Base-by-base conservation (phyloP, 441 rosid species). In the Mallotus japonicus region DNA sequence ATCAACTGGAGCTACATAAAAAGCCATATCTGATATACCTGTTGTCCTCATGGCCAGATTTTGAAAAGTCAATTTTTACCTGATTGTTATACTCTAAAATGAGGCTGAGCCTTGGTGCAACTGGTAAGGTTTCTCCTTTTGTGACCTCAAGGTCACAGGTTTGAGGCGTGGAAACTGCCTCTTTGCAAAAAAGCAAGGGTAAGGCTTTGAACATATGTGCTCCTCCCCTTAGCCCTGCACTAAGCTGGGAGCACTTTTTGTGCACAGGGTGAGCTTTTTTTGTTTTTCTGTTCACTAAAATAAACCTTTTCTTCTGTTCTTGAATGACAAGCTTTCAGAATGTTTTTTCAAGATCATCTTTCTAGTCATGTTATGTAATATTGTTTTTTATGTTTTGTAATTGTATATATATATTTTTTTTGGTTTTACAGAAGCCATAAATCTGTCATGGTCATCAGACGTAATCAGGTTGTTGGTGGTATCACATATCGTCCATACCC, bases 401-500 rank as follows among this genome's bases (percentile, higher is more conserved):
- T 8, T 46, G 77, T 24, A n/a, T n/a, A n/a, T 24, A 46, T 16
- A 64, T 79, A 67, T 68, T 74, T 40, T 64, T 15, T 65, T 73
- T 75, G 64, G 65, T 67, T 79, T 46, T 75, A 34, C 87, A 96
- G 99, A 88, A 96, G 81, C 79, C 99, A 96, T 76, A 96, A 92
- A 78, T 96, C 98, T 16, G 92, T 96, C 67, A 96, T 96, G 99
- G 96, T 96, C 78, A 90, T 93, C 76, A 86, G 99, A 73, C 82
- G 85, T 16, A 91, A 86, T 87, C 86, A 70, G 34, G 99, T 92
- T 57, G 98, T 92, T 80, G 99, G 99, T 66, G 98, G 99, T 67
- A 93, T 96, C 85, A 96, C 99, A 3, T 96, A 93, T 85, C 97
- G 98, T 74, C 99, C 99, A 59, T 92, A 93, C 86, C 75, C 59